These are phyloP conservation scores for Debaryomycetaceae sp. DNA, from an alignment of 1,139 yeast species.

Conservation along the genomic window DNA sequence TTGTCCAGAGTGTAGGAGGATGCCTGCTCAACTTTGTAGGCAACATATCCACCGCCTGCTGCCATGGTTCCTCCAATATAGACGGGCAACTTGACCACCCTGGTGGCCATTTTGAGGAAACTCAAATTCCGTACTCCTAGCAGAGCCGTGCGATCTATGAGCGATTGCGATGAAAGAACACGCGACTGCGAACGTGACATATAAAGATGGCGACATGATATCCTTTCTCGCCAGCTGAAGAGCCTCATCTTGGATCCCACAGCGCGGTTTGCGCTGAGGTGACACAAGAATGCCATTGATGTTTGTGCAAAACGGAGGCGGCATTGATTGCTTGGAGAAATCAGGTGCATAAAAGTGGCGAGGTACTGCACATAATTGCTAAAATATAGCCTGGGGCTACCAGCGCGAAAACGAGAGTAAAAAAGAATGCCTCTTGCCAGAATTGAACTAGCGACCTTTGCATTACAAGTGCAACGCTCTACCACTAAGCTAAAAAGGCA, in stretches of 20 bases:
- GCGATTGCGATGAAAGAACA: not conserved
- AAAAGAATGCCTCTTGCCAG: constrained; percentile 56
- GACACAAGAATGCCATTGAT: not conserved
- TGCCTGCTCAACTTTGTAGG: constrained; percentile 88
- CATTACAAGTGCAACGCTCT: constrained; percentile 96
- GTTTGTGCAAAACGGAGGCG: not conserved
- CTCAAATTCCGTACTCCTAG: constrained; percentile 33
- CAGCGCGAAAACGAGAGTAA: too few relatives aligned
- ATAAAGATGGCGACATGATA: not conserved
- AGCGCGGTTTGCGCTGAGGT: not conserved
- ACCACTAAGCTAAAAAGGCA: constrained; percentile 93
- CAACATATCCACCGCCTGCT: constrained; percentile 90
- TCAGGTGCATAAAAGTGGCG: constrained; percentile 2
- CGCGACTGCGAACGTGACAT: not conserved
- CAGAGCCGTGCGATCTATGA: not conserved
- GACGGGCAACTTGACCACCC: constrained; percentile 60
- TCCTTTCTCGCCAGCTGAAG: not conserved
- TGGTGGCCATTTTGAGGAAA: constrained; percentile 45
- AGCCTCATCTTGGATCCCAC: constrained; percentile 1
- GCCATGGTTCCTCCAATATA: constrained; percentile 88
- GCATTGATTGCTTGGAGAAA: not conserved
- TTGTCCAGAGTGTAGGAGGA: constrained; percentile 65
- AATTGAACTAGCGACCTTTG: constrained; percentile 94
- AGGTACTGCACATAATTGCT: constrained; percentile 4
- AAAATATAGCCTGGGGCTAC: too few relatives aligned